phyloP scores from a whole-genome alignment of 2,329 filamentous ascomycete genomes.

The Neurospora sp. region DNA sequence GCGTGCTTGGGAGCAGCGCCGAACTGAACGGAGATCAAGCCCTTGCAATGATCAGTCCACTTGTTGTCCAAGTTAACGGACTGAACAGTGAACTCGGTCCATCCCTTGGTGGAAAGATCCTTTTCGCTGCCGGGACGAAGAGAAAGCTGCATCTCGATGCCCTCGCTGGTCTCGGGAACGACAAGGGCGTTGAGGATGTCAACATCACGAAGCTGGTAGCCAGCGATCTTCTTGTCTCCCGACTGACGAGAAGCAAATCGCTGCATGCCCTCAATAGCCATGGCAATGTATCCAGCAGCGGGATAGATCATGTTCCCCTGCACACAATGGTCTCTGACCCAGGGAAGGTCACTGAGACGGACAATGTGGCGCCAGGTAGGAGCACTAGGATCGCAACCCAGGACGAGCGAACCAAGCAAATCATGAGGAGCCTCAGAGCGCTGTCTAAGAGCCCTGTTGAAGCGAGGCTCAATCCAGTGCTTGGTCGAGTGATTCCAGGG shows the following conservation, averaged over 20 bases:
- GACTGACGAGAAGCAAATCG: slow-evolving; percentile 10
- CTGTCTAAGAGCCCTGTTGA: slow-evolving; percentile 25
- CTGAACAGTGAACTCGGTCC: slow-evolving; percentile 15
- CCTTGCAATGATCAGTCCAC: slow-evolving; percentile 18
- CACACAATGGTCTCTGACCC: slow-evolving; percentile 40
- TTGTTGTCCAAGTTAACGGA: slow-evolving; percentile 15
- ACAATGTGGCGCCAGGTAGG: slow-evolving; percentile 28
- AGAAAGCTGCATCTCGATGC: slow-evolving; percentile 16
- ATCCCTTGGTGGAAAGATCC: slow-evolving; percentile 11
- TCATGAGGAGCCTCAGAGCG: slow-evolving; percentile 28
- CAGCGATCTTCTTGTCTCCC: slow-evolving; percentile 16
- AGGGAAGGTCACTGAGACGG: slow-evolving; percentile 28
- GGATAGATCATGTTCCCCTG: slow-evolving; percentile 39
- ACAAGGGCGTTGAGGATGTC: slow-evolving; percentile 15
- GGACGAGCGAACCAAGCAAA: slow-evolving; percentile 26
- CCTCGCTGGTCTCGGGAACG: slow-evolving; percentile 15
- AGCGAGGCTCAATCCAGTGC: slow-evolving; percentile 29
- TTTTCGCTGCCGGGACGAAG: slow-evolving; percentile 13
- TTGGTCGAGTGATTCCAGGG: slow-evolving; percentile 34
- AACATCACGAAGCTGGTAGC: slow-evolving; percentile 24
- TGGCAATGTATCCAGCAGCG: slow-evolving; percentile 28
- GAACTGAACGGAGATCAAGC: slow-evolving; percentile 14
- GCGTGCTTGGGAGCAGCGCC: neutral
- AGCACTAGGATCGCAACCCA: slow-evolving; percentile 21
- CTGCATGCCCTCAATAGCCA: slow-evolving; percentile 27